phyloP scores from a whole-genome alignment of 169 alveolate species.

The Pseudocohnilembus persalinus region DNA sequence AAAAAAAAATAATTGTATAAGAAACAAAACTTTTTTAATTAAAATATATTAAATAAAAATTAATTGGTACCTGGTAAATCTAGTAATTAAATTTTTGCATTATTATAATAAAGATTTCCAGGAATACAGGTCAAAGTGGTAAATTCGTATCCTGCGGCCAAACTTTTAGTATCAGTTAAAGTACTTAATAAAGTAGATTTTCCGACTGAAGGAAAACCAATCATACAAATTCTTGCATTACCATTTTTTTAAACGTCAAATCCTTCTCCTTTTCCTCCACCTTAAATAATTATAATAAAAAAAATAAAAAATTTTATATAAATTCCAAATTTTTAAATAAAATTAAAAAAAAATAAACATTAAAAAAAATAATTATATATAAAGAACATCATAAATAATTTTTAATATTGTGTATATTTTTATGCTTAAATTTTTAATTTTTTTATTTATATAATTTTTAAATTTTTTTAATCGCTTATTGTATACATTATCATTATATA shows the following conservation, averaged over 20 bases:
- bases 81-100: conserved; percentile 91
- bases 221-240: conserved; percentile 90
- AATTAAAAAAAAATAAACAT: too few relatives aligned
- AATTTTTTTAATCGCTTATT: too few relatives aligned
- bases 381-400: too few relatives aligned
- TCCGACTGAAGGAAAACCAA: conserved; percentile 93
- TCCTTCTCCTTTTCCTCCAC: conserved; percentile 83
- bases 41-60: too few relatives aligned
- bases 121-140: conserved; percentile 92
- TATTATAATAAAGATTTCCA: conserved; percentile 86
- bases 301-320: too few relatives aligned
- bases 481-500: too few relatives aligned
- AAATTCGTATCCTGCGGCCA: conserved; percentile 89
- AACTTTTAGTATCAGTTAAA: conserved; percentile 84
- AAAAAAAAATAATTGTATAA: too few relatives aligned
- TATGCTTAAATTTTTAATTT: too few relatives aligned
- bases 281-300: neutral
- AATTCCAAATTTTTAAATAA: too few relatives aligned
- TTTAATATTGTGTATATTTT: too few relatives aligned
- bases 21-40: neutral
- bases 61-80: conserved; percentile 92
- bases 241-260: conserved; percentile 91
- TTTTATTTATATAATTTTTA: too few relatives aligned
- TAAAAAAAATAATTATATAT: too few relatives aligned
- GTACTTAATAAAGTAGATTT: conserved; percentile 85